Evolutionary conservation across 2,329 filamentous ascomycete genomes (phyloP), one percentile per base, ranked within the genome.

Genomic region (Geosmithia flava): DNA sequence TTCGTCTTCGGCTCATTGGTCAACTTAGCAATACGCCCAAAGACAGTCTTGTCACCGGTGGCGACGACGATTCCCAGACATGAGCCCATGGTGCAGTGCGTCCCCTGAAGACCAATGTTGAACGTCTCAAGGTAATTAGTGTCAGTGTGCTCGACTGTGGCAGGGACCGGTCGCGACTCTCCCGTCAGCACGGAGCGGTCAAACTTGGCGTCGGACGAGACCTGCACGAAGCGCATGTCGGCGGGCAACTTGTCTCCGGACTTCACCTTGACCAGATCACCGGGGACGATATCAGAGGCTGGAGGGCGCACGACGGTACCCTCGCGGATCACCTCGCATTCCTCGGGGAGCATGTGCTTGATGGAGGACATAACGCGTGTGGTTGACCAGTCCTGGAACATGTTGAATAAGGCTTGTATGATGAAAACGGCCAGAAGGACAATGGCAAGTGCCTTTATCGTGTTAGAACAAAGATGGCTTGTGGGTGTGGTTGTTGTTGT

Each of bases 351-450:
- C 84, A 90, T 86, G 17, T 76, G 82, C 45, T 81, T 85, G 59
- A 90, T 90, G 0, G 83, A 87, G 17, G 80, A 77, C 86, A 90
- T 90, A 48, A 88, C 84, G 5, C 81, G 70, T 1, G 78, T 83
- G 0, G 83, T 85, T 2, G 83, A 87, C 77, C 84, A 90, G 59
- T 90, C 85, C 57, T 83, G 79, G 69, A 74, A 84, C 57, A 76
- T 75, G 57, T 81, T 81, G 65, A 88, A 89, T 2, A 69, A 75
- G 16, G 82, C 85, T 55, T 84, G 79, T 41, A 83, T 76, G 53
- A 80, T 64, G 56, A 83, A 90, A 7, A 90, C 84, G 6, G 78
- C 74, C 1, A 83, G 60, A 6, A 90, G 67, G 2, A 90, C 84
- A 55, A 87, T 85, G 1, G 81, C 85, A 20, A 90, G 71, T 0